Evolutionary conservation across 305 asterid genomes (phyloP).

Genomic region (Andrographis paniculata): DNA sequence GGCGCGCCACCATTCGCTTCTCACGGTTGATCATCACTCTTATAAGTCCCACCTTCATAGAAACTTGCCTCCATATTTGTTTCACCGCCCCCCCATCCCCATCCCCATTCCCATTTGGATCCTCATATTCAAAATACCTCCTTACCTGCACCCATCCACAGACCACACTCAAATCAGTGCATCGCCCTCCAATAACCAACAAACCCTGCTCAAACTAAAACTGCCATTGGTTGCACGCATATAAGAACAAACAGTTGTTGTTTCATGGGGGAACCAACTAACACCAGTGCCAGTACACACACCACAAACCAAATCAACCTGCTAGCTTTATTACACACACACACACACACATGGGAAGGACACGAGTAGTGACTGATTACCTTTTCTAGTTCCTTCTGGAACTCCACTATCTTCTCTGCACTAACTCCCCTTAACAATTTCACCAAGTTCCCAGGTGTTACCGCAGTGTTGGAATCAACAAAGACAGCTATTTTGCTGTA

Average conservation of each 20-base stretch:
- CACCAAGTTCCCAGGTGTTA: constrained; percentile 64
- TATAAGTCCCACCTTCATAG: constrained; percentile 43
- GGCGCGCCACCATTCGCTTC: constrained; percentile 21
- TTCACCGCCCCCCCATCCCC: no score
- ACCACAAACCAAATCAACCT: no score
- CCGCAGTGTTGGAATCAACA: constrained; percentile 63
- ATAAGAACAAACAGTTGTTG: no score
- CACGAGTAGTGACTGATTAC: constrained; percentile 25
- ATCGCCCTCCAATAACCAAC: no score
- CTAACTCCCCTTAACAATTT: constrained; percentile 55
- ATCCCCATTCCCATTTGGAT: constrained; percentile 58
- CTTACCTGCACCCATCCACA: constrained; percentile 33
- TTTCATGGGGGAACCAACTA: no score
- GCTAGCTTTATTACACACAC: no score
- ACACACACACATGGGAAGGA: background rate
- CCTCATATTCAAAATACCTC: constrained; percentile 51
- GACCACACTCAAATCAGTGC: no score
- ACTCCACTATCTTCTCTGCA: constrained; percentile 56
- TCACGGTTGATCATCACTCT: constrained; percentile 32
- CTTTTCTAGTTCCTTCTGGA: constrained; percentile 69
- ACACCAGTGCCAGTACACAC: no score
- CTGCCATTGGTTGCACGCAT: no score
- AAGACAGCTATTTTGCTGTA: constrained; percentile 80
- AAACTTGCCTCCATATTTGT: constrained; percentile 57
- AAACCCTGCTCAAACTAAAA: no score